Evolutionary conservation across 768 basidiomycete genomes (phyloP), one percentile per base, ranked within the genome.

Genomic region (Auriscalpium microsporum): DNA sequence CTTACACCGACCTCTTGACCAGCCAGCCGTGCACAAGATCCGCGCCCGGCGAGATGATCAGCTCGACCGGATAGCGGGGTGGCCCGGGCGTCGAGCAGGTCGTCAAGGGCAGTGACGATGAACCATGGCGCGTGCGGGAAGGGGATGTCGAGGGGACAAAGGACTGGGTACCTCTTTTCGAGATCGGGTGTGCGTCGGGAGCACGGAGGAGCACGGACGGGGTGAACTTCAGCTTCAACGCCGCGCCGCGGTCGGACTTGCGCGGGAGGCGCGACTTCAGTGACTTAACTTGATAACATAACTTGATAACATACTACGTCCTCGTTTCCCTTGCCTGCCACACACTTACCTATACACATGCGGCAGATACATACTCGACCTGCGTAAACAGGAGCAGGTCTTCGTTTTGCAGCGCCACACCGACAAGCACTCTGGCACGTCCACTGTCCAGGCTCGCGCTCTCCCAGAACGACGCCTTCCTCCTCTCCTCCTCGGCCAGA

Each of bases 81-180:
- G n/a, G n/a, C n/a, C n/a, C n/a, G 1, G 94, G 93, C 8, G 75
- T 81, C 23, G 95, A 97, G 64, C 79, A 98, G 19, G 66, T 98
- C 8, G 86, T 82, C 5, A 93, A 89, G 1, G 95, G 86, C 14
- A 86, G 87, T n/a, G 96, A 98, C 67, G 96, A 99, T 63, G 92
- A 93, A 2, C 86, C 86, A 0, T 91, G 96, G 16, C 80, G 88
- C 53, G 75, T 97, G 4, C 98, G 94, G 94, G 91, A 94, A 58
- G 90, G 89, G 7, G 82, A 84, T 0, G 85, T 86, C 14, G 90
- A 90, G 6, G 81, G 79, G 2, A 62, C 65, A 5, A 95, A 92
- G 69, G 73, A 81, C 2, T 76, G 87, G n/a, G 82, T 96, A 16
- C 84, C 86, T 9, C 83, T 85, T 46, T 88, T 93, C 60, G 87